Percentiles rank a stretch among this genome's conserved stretches.
phyloP scores from a whole-genome alignment of 2,329 filamentous ascomycete species.

The Nannizziopsis barbatae region DNA sequence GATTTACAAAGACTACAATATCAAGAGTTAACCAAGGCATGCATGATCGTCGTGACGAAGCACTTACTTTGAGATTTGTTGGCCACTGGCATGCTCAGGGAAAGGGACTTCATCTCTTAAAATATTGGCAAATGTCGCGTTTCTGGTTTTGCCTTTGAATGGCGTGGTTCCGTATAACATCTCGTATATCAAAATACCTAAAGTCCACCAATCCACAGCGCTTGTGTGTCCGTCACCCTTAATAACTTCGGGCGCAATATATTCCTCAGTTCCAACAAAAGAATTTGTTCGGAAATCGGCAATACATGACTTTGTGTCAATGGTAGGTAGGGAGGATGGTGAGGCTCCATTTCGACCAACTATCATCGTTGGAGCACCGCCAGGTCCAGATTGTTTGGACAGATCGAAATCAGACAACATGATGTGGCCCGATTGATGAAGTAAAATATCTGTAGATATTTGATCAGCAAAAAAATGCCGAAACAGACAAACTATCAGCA shows the following conservation, averaged over 20 bases:
- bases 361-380: conserved; percentile 96
- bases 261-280: conserved; percentile 96
- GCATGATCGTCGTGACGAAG: not conserved
- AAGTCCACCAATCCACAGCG: conserved; percentile 97
- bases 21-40: conserved; percentile 6
- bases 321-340: conserved; percentile 79
- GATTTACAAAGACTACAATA: conserved; percentile 75
- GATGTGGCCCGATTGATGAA: conserved; percentile 98
- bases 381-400: conserved; percentile 92
- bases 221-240: conserved; percentile 97
- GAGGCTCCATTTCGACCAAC: conserved; percentile 80
- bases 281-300: conserved; percentile 97
- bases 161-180: conserved; percentile 98
- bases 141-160: conserved; percentile 98
- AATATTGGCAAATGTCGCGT: conserved; percentile 96
- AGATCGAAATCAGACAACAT: conserved; percentile 99
- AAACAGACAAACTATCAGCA: conserved; percentile 1
- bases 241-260: conserved; percentile 97
- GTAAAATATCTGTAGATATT: conserved; percentile 64
- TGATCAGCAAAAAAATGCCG: not conserved
- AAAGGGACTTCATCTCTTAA: conserved; percentile 91
- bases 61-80: conserved; percentile 83
- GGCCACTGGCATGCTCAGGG: conserved; percentile 72
- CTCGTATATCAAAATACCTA: conserved; percentile 94
- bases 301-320: conserved; percentile 97